Evolutionary conservation across 371 early-diverging fungal genomes (phyloP), one percentile per base, ranked within the genome.

Genomic region (Entomophthora muscae): DNA sequence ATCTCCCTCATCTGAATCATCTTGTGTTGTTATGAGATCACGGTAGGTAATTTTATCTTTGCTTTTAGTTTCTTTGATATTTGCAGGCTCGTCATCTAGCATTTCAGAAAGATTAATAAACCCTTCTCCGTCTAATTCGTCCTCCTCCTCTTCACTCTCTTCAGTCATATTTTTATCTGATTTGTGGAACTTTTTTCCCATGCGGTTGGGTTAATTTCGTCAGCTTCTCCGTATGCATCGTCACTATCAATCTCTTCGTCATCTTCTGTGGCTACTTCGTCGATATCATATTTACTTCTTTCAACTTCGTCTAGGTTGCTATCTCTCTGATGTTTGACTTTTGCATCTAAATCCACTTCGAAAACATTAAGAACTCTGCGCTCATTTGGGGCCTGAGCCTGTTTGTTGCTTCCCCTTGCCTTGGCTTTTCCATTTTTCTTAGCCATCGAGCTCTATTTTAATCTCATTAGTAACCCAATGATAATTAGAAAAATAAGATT

Each of bases 241-340:
- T 89, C 91, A 51, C 87, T 85, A 62, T 86, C 84, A 58, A 91
- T 86, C 63, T 91, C 93, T 66, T 91, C 92, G 68, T 93, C 92
- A 67, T 90, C 91, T 52, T 90, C 88, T 10, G 76, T 71, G 22
- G 76, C 77, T 28, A 85, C 80, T 2, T 74, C 69, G 28, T 81
- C 83, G 2, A 74, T 75, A 59, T 84, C 73, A 66, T 82, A 82
- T 66, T 86, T 83, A 51, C 80, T 77, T 56, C 76, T 76, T n/a
- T 79, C 85, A 3, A 88, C 83, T 13, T 77, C 72, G 65, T 85
- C 86, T 56, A 84, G 66, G 23, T 61, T 65, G 24, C 65, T 66
- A 29, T 65, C 69, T 26, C 64, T 66, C 21, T 31, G 65, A 23
- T 65, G 66, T 10, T 66, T 67, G 17, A 65, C 67, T 1, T 60